These are phyloP conservation scores for Hymenoscyphus occultus DNA, from an alignment of 2,329 filamentous ascomycete species.

Conservation along the genomic window DNA sequence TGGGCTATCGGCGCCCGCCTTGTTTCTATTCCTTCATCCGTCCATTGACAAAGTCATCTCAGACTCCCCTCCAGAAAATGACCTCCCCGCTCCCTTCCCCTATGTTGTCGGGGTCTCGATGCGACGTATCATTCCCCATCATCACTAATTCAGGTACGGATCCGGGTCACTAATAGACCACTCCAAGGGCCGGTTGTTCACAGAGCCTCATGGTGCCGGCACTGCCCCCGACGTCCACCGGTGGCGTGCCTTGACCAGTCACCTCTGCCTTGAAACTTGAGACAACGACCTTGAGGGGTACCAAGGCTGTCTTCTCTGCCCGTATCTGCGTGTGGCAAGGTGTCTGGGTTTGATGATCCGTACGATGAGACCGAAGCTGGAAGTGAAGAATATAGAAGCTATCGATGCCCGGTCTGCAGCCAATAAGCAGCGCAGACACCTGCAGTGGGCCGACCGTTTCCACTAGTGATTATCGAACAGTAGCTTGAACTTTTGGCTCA, in stretches of 20 bases:
- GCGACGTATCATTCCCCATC: neutral
- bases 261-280: conserved; percentile 3
- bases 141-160: conserved; percentile 6
- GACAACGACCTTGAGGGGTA: neutral
- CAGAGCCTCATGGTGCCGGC: conserved; percentile 1
- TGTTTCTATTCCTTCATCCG: neutral
- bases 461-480: neutral
- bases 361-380: conserved; percentile 3
- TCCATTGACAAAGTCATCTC: neutral
- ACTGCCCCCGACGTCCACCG: neutral
- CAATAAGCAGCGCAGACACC: neutral
- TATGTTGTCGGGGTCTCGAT: neutral
- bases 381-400: conserved; percentile 1
- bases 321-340: conserved; percentile 9
- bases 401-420: neutral
- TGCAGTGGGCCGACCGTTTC: conserved; percentile 1
- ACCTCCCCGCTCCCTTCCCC: neutral
- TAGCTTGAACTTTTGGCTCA: conserved; percentile 3
- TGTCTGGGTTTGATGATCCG: conserved; percentile 14
- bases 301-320: neutral
- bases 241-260: conserved; percentile 1
- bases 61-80: neutral
- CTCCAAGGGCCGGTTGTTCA: neutral
- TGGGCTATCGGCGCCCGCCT: neutral
- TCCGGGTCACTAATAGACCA: neutral